These are phyloP conservation scores for Haplosporangium sp. DNA, from an alignment of 371 early-diverging fungal genomes.

Conservation along the genomic window DNA sequence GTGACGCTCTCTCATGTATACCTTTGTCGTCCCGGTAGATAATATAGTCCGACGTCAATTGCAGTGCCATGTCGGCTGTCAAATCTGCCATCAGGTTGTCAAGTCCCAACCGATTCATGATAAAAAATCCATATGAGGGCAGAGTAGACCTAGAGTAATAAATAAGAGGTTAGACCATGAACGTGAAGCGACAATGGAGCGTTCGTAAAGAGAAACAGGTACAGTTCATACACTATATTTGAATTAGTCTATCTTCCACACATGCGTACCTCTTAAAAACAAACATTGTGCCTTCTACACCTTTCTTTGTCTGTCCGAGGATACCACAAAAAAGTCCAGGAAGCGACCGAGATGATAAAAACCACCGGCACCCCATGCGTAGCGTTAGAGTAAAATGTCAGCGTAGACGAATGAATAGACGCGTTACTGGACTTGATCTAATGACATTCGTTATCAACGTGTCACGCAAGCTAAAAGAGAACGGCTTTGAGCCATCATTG, in stretches of 20 bases:
- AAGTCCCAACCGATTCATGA: constrained; percentile 76
- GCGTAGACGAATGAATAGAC: too few relatives aligned
- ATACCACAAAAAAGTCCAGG: neutral
- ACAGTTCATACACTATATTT: too few relatives aligned
- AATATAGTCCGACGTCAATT: constrained; percentile 73
- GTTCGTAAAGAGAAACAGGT: too few relatives aligned
- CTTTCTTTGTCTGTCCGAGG: constrained; percentile 69
- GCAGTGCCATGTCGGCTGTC: constrained; percentile 69
- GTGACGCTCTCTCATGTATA: constrained; percentile 20
- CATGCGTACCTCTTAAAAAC: constrained; percentile 41
- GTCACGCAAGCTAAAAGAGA: neutral
- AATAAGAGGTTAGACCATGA: neutral
- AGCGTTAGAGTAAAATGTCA: neutral
- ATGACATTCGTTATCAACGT: neutral
- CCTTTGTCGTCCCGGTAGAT: constrained; percentile 75
- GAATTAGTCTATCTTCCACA: too few relatives aligned
- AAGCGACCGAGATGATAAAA: neutral
- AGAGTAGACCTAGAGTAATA: constrained; percentile 16
- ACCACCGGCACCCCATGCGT: neutral
- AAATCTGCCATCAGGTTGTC: constrained; percentile 72
- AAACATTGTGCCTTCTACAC: constrained; percentile 57
- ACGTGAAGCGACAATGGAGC: neutral
- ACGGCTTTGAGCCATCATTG: too few relatives aligned
- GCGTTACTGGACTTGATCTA: neutral
- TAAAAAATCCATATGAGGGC: constrained; percentile 66